phyloP scores from a whole-genome alignment of 2,329 filamentous ascomycete genomes.

The Acrodontium crateriforme region DNA sequence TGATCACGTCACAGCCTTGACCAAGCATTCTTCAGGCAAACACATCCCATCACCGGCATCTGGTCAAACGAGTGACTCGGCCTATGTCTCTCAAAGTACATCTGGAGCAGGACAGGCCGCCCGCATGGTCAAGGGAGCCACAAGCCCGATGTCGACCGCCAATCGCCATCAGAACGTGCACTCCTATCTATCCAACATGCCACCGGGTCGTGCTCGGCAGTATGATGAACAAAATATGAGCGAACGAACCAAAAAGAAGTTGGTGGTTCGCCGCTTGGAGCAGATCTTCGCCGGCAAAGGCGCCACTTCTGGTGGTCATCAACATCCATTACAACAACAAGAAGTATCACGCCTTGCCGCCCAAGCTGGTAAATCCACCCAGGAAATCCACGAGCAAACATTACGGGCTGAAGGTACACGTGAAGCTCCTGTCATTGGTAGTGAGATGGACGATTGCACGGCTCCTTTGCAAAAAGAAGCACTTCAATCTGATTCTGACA shows the following conservation, averaged over 20 bases:
- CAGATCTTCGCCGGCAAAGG: conserved; percentile 67
- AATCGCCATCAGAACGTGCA: conserved; percentile 44
- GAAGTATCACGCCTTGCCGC: conserved; percentile 44
- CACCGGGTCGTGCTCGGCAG: conserved; percentile 51
- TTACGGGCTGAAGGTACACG: conserved; percentile 28
- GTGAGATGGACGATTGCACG: conserved; percentile 13
- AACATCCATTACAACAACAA: conserved; percentile 41
- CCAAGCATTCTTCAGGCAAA: no score
- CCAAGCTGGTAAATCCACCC: conserved; percentile 28
- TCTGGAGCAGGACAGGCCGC: conserved; percentile 31
- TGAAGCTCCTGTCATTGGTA: conserved; percentile 32
- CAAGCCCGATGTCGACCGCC: conserved; percentile 8
- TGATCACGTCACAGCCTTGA: conserved; percentile 39
- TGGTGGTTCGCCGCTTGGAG: conserved; percentile 63
- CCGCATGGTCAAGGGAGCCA: conserved; percentile 17
- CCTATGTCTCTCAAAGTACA: conserved; percentile 45
- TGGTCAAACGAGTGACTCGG: conserved; percentile 35
- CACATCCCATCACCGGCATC: conserved; percentile 51
- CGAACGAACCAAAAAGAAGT: conserved; percentile 60
- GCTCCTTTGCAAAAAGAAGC: conserved; percentile 1
- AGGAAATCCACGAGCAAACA: conserved; percentile 26
- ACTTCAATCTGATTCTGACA: conserved; percentile 1
- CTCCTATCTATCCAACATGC: conserved; percentile 59
- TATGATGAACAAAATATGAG: conserved; percentile 42
- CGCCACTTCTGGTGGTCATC: conserved; percentile 29